Evolutionary conservation across 805 yeast genomes (phyloP).

Genomic region (Candida jianshihensis): DNA sequence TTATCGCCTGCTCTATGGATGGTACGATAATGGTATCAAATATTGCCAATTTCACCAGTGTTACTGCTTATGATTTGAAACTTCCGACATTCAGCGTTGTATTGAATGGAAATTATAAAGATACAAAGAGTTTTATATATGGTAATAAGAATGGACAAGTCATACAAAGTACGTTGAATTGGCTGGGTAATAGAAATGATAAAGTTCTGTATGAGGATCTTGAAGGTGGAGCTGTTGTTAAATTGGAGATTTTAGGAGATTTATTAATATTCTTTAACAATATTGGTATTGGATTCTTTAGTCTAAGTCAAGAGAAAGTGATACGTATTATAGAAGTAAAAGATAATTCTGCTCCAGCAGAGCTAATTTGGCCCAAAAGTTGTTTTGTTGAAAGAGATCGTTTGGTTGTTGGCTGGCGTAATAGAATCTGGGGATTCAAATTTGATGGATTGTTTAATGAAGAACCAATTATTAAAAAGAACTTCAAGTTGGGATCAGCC

Average conservation of each 20-base stretch:
- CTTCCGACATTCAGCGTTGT: slow-evolving; percentile 87
- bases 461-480: slow-evolving; percentile 3
- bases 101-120: slow-evolving; percentile 60
- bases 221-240: slow-evolving; percentile 64
- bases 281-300: slow-evolving; percentile 64
- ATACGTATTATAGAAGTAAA: slow-evolving; percentile 54
- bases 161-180: slow-evolving; percentile 63
- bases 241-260: slow-evolving; percentile 56
- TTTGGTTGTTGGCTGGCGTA: slow-evolving; percentile 77
- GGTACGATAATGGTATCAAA: slow-evolving; percentile 82
- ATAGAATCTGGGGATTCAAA: slow-evolving; percentile 64
- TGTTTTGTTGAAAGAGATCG: slow-evolving; percentile 58
- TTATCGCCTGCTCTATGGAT: slow-evolving; percentile 90
- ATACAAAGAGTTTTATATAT: slow-evolving; percentile 60
- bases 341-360: slow-evolving; percentile 52
- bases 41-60: slow-evolving; percentile 10
- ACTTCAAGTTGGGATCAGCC: slow-evolving; percentile 29
- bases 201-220: slow-evolving; percentile 41
- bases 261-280: slow-evolving; percentile 81
- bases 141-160: slow-evolving; percentile 92
- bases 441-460: slow-evolving; percentile 24
- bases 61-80: slow-evolving; percentile 68
- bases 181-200: slow-evolving; percentile 84
- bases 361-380: slow-evolving; percentile 77
- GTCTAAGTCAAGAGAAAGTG: slow-evolving; percentile 41